Percentiles rank a stretch among this genome's conserved stretches.
These are phyloP conservation scores for Cyberlindnera saturnus DNA, from an alignment of 805 yeast genomes.

Conservation along the genomic window DNA sequence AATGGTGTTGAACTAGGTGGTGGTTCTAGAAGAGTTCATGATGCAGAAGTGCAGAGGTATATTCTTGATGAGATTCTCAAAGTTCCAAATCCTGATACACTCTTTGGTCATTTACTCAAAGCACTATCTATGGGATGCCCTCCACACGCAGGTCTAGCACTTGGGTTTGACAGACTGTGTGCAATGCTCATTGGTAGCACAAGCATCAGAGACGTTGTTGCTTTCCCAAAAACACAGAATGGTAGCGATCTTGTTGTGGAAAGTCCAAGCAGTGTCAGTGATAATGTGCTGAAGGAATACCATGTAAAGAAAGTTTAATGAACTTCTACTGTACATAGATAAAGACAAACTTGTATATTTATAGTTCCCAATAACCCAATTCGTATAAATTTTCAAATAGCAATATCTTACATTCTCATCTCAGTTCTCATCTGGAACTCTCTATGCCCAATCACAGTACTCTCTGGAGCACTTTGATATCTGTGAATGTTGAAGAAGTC, in stretches of 20 bases:
- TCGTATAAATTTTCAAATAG: no score
- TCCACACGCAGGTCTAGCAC: constrained; percentile 96
- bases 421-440: constrained; percentile 1
- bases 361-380: no score
- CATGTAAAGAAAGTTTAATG: constrained; percentile 29
- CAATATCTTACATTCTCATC: constrained; percentile 2
- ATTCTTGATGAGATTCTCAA: constrained; percentile 60
- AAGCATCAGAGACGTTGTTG: constrained; percentile 88
- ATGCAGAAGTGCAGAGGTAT: constrained; percentile 66
- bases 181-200: constrained; percentile 78
- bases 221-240: constrained; percentile 88
- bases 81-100: constrained; percentile 48
- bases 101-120: constrained; percentile 80
- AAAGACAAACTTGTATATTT: no score
- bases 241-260: constrained; percentile 87
- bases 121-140: constrained; percentile 93
- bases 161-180: constrained; percentile 90
- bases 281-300: constrained; percentile 48
- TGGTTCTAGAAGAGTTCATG: constrained; percentile 94
- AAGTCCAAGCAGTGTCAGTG: constrained; percentile 67
- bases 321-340: no score
- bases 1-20: constrained; percentile 98
- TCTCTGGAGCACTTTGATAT: constrained; percentile 14
- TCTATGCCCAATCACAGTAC: constrained; percentile 4
- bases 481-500: constrained; percentile 22